Evolutionary conservation across 108 stramenopile genomes (phyloP).

Genomic region (Seminavis robusta): DNA sequence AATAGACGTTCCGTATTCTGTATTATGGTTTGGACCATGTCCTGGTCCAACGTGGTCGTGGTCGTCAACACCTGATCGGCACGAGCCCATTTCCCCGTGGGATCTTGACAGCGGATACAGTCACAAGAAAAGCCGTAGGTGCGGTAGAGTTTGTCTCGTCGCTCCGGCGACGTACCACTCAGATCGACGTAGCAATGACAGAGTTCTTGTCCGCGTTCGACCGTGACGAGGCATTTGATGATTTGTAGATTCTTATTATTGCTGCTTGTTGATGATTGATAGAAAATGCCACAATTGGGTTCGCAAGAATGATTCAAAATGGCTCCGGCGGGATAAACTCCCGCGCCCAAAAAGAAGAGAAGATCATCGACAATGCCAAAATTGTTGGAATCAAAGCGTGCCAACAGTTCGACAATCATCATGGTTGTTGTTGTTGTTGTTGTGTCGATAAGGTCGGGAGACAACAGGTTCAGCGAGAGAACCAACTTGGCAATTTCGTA

Average conservation of each 20-base stretch:
- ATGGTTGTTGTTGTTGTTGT: not conserved
- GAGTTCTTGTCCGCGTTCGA: constrained; percentile 48
- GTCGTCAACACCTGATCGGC: no score
- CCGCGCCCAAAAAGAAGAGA: constrained; percentile 37
- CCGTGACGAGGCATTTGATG: constrained; percentile 20
- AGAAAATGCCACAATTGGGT: constrained; percentile 63
- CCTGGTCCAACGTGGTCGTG: no score
- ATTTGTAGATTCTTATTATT: constrained; percentile 1
- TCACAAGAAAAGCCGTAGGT: no score
- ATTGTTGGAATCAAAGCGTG: constrained; percentile 48
- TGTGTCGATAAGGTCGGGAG: not conserved
- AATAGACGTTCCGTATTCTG: no score
- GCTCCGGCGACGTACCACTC: no score
- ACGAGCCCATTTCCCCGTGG: no score
- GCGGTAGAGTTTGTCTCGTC: no score
- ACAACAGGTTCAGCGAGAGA: not conserved
- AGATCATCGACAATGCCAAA: constrained; percentile 61
- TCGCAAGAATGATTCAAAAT: constrained; percentile 72
- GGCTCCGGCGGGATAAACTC: constrained; percentile 66
- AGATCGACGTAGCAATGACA: constrained; percentile 67
- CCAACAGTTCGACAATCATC: not conserved
- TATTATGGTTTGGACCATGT: no score
- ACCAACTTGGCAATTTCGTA: not conserved
- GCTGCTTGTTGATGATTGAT: not conserved
- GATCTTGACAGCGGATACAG: no score